Conservation (phyloP, 1,139 yeast genomes). For the Debaryomyces sp. region DNA sequence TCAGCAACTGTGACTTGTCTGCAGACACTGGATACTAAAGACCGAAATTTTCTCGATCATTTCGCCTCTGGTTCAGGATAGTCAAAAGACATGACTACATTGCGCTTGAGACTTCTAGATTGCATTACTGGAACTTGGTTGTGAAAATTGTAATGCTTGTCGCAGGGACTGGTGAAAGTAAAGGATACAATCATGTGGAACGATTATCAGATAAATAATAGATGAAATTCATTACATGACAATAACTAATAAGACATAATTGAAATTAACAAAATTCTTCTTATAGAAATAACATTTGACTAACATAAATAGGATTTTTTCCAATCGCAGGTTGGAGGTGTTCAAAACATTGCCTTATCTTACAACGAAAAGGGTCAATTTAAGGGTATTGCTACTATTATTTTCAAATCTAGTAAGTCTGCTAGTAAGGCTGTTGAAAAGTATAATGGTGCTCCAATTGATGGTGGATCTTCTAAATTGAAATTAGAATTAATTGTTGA, state of each 20-base stretch:
- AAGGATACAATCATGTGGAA: neutral
- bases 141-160: neutral
- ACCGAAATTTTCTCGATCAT: neutral
- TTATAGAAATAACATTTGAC: constrained; percentile 6
- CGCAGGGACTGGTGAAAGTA: neutral
- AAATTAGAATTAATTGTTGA: constrained; percentile 86
- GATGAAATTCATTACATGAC: constrained; percentile 1
- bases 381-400: constrained; percentile 87
- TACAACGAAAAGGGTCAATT: constrained; percentile 90
- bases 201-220: constrained; percentile 2
- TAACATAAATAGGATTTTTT: constrained; percentile 72
- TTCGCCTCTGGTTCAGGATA: neutral
- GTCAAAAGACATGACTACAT: neutral
- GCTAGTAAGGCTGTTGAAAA: constrained; percentile 77
- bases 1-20: neutral
- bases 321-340: constrained; percentile 85
- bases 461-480: constrained; percentile 78
- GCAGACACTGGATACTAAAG: neutral
- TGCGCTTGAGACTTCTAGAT: neutral
- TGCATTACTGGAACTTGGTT: neutral
- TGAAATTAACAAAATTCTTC: neutral
- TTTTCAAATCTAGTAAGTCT: constrained; percentile 66
- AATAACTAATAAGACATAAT: constrained; percentile 6
- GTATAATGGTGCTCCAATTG: constrained; percentile 93
- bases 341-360: constrained; percentile 67